Conservation (phyloP, 2,329 filamentous ascomycete species). For the Phoma sp. region DNA sequence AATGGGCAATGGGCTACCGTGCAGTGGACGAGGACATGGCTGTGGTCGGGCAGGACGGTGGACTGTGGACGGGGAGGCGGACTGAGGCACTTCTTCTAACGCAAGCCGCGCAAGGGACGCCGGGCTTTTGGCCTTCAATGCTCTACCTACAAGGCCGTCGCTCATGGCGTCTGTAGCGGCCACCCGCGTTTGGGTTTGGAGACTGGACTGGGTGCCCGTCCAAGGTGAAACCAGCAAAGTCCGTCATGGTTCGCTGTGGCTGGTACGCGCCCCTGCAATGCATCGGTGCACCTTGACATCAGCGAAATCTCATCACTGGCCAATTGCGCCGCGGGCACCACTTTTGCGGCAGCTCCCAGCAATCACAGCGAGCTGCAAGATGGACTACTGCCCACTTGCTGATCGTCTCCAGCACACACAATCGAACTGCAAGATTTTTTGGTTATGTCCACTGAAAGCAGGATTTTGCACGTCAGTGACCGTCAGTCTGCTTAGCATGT, state of each 20-base stretch:
- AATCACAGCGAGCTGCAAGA: slow-evolving; percentile 1
- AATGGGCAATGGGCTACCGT: slow-evolving; percentile 2
- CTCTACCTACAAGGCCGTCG: slow-evolving; percentile 7
- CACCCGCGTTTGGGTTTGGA: slow-evolving; percentile 26
- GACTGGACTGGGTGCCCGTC: slow-evolving; percentile 11
- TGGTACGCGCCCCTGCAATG: slow-evolving; percentile 28
- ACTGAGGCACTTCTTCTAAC: slow-evolving; percentile 17
- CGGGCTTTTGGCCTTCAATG: slow-evolving; percentile 15
- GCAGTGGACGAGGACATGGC: background rate
- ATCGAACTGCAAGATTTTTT: background rate
- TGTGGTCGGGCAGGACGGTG: background rate
- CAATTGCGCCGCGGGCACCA: slow-evolving; percentile 10
- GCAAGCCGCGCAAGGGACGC: slow-evolving; percentile 16
- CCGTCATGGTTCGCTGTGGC: slow-evolving; percentile 29
- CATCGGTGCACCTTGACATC: slow-evolving; percentile 33
- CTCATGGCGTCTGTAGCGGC: slow-evolving; percentile 26
- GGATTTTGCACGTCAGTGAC: slow-evolving; percentile 8
- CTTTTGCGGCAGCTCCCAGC: slow-evolving; percentile 17
- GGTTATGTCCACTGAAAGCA: slow-evolving; percentile 6
- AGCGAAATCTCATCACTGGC: slow-evolving; percentile 17
- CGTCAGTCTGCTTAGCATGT: slow-evolving; percentile 8
- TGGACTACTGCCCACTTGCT: slow-evolving; percentile 1
- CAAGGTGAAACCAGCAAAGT: slow-evolving; percentile 15
- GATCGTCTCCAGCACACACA: slow-evolving; percentile 1
- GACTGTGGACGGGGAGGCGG: background rate